Evolutionary conservation across 2,329 filamentous ascomycete species (phyloP), one percentile per base, ranked within the genome.

Genomic region (Emergomyces orientalis): DNA sequence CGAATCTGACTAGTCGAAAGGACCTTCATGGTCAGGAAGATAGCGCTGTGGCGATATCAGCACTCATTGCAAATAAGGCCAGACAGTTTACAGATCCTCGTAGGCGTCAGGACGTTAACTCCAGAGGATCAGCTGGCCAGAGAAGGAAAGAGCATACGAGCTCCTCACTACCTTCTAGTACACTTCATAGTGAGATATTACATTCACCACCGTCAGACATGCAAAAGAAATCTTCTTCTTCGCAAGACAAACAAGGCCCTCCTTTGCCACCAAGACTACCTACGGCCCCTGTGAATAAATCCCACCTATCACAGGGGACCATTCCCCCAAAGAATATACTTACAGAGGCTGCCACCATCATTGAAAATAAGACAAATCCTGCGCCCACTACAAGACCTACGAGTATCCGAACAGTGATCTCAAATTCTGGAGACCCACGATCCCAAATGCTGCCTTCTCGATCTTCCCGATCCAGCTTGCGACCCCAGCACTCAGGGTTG

Each of bases 401-500:
- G 41, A 60, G 45, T n/a, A 34, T 52, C 32, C 41, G 32, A 13
- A 54, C 45, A 3, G 25, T 9, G 14, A 54, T 47, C 25, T 19
- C 59, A 30, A 54, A 8, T 9, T 27, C 49, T 11, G 17, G 25
- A 30, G 51, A 32, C 19, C 60, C 47, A 32, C 51, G 25, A 56
- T 30, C 60, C 25, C 49, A 61, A 30, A 34, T 41, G 25, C 8
- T 56, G 3, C 49, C 37, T 25, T 54, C 62, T n/a, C 41, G 22
- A 37, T 32, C 58, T 34, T 68, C 67, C 5, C 71, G 68, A 51
- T 69, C 71, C 1, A 72, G 71, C 61, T 63, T 68, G 45, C n/a
- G 67, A 69, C 58, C 72, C 67, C 63, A 69, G 65, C 41, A 73
- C 66, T 62, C 62, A 49, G 66, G 70, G 13, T 69, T 74, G 67